Evolutionary conservation across 2,329 filamentous ascomycete species (phyloP), one percentile per base, ranked within the genome.

Genomic region (Xylariaceae sp.): DNA sequence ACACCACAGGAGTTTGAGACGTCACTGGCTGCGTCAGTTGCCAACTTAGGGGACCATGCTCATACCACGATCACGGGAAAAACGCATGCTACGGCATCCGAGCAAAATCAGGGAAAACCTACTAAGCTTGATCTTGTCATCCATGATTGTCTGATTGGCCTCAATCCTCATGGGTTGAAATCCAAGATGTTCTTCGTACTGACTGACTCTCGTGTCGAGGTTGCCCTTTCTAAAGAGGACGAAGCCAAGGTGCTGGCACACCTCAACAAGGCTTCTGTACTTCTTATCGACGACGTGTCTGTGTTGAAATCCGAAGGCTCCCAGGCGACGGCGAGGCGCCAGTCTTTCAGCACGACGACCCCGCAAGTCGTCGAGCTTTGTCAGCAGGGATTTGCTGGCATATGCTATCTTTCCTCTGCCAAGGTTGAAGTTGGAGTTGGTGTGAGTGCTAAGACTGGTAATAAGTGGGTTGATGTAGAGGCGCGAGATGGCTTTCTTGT

Each of bases 401-500:
- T 99, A 39, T 92, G 90, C 67, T 90, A 89, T 53, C 89, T 97
- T 50, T 95, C 92, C 15, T 88, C 92, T 2, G 92, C 92, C 0
- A 88, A 86, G 62, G 83, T 86, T 0, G 76, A 78, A 2, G 79
- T 94, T 2, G 82, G 84, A 51, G 77, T 92, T 10, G 75, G 78
- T 18, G 77, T 80, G 8, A 78, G 81, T 47, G 78, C 78, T 2
- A 77, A 77, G 1, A 81, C 86, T 42, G 83, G 80, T 0, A 80
- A 85, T 35, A 88, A 87, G 64, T 82, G 85, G 47, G 74, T 97
- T 11, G 88, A 94, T 65, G 80, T 97, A 1, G 90, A 96, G 64
- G 77, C 97, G 51, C 85, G 85, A 62, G 92, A 96, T 68, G 88
- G 96, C 64, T 80, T 99, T 1, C 80, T 99, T 56, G 87, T 99